These are phyloP conservation scores for Rhizoclosmatium sp. DNA, from an alignment of 192 early-diverging fungal species.

Conservation along the genomic window DNA sequence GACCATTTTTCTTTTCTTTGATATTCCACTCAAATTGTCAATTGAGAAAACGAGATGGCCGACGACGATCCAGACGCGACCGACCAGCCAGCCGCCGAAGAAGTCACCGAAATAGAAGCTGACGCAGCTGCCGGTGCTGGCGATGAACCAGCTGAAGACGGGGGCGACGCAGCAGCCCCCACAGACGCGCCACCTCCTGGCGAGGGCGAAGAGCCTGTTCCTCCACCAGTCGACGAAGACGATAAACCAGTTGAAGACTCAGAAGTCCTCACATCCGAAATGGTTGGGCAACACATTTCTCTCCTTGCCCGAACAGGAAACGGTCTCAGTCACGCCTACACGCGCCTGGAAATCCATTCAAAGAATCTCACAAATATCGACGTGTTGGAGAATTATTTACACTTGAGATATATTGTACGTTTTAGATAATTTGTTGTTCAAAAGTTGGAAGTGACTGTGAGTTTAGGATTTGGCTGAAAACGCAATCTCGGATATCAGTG, in stretches of 20 bases:
- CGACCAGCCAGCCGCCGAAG: not conserved
- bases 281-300: slow-evolving; percentile 51
- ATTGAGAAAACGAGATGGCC: not conserved
- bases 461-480: slow-evolving; percentile 56
- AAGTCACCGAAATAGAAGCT: not conserved
- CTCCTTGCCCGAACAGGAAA: slow-evolving; percentile 60
- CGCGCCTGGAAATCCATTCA: slow-evolving; percentile 54
- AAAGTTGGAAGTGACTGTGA: not conserved
- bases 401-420: slow-evolving; percentile 59
- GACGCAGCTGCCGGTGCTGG: not conserved
- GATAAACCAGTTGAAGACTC: slow-evolving; percentile 22
- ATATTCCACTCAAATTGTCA: not conserved
- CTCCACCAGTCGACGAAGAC: slow-evolving; percentile 7
- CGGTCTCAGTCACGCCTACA: slow-evolving; percentile 62
- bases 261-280: slow-evolving; percentile 41
- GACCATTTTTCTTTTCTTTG: not conserved
- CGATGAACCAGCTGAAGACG: not conserved
- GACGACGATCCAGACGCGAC: not conserved
- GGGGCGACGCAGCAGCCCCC: not conserved
- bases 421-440: not conserved
- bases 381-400: slow-evolving; percentile 51
- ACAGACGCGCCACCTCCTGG: not conserved
- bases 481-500: slow-evolving; percentile 46
- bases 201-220: slow-evolving; percentile 7
- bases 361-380: slow-evolving; percentile 53